phyloP scores from a whole-genome alignment of 2,329 filamentous ascomycete genomes.

The Colletotrichum siamense region DNA sequence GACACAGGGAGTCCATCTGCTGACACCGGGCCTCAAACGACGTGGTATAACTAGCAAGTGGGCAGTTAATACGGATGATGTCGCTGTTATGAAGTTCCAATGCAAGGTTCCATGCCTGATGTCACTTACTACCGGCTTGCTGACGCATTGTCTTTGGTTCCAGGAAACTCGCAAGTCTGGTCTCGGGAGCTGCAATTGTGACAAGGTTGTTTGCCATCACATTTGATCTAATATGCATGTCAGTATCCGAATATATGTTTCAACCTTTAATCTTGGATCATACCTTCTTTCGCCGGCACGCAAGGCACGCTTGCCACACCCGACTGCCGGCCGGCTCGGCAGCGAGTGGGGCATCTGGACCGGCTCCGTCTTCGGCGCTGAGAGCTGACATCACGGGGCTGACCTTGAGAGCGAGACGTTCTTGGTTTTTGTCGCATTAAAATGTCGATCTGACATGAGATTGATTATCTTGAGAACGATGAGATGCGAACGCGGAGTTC shows the following conservation, averaged over 20 bases:
- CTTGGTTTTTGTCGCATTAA: fast-evolving
- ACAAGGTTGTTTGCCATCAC: slow-evolving; percentile 29
- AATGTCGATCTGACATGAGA: no score
- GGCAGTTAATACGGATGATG: fast-evolving
- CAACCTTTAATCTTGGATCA: no score
- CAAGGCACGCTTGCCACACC: not conserved
- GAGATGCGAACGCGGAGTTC: not conserved
- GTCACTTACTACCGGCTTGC: slow-evolving; percentile 23
- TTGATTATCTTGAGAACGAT: not conserved
- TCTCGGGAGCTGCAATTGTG: slow-evolving; percentile 28
- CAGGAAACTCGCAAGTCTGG: slow-evolving; percentile 25
- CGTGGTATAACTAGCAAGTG: slow-evolving; percentile 19
- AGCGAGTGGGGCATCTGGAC: not conserved
- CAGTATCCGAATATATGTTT: no score
- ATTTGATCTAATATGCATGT: slow-evolving; percentile 25
- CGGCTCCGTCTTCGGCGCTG: not conserved
- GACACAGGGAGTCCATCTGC: slow-evolving; percentile 27
- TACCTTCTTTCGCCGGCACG: not conserved
- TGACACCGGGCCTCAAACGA: slow-evolving; percentile 29
- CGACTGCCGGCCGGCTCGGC: not conserved
- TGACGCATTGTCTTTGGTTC: slow-evolving; percentile 28
- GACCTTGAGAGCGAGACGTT: not conserved
- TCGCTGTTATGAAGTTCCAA: not conserved
- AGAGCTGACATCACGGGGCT: not conserved
- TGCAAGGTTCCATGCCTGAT: not conserved